Percentiles rank a stretch among this genome's conserved stretches.
Conservation (phyloP, 2,329 filamentous ascomycete species). For the Bertia moriformis region DNA sequence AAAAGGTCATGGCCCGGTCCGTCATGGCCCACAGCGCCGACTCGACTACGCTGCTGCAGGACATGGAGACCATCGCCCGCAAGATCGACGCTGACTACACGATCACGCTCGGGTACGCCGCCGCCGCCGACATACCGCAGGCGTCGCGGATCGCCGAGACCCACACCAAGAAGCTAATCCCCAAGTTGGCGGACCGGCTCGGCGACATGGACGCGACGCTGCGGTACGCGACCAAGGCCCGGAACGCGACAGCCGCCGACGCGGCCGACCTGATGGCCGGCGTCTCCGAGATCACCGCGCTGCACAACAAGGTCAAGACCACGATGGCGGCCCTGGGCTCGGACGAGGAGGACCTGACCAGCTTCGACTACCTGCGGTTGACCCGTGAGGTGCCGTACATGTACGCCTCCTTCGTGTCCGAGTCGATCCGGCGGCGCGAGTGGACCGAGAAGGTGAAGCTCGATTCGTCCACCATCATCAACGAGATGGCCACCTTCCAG, state of each 20-base stretch:
- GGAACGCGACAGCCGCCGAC: constrained; percentile 52
- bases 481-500: constrained; percentile 54
- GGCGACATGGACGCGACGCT: neutral
- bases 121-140: constrained; percentile 24
- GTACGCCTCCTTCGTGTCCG: constrained; percentile 55
- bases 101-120: constrained; percentile 47
- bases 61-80: constrained; percentile 51
- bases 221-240: constrained; percentile 32
- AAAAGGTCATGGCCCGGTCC: constrained; percentile 11
- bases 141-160: constrained; percentile 15
- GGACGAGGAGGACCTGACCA: constrained; percentile 61
- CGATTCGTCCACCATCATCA: constrained; percentile 52
- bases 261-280: constrained; percentile 65
- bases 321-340: constrained; percentile 60
- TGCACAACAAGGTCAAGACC: neutral
- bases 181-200: neutral
- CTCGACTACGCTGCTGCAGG: constrained; percentile 30
- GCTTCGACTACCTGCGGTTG: constrained; percentile 66
- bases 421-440: constrained; percentile 51
- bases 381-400: constrained; percentile 61
- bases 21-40: neutral
- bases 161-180: constrained; percentile 15
- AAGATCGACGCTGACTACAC: constrained; percentile 54
- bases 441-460: constrained; percentile 57
- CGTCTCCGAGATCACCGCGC: constrained; percentile 49